phyloP scores from a whole-genome alignment of 805 yeast genomes.

The Tetrapisispora phaffii region DNA sequence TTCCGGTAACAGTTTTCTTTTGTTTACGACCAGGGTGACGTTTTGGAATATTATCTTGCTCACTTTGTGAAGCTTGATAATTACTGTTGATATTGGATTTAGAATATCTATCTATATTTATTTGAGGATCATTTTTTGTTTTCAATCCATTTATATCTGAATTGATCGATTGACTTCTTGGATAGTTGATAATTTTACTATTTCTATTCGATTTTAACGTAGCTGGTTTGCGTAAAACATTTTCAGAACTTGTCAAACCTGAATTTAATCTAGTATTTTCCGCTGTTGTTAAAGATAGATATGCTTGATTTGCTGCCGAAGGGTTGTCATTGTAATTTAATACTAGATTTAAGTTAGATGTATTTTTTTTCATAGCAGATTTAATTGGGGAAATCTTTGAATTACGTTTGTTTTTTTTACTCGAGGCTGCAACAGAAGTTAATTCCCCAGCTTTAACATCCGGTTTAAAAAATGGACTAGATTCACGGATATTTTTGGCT shows the following conservation, averaged over 20 bases:
- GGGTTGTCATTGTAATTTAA: not conserved
- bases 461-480: not conserved
- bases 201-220: slow-evolving; percentile 9
- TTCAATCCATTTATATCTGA: not conserved
- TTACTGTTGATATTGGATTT: not conserved
- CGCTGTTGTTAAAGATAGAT: slow-evolving; percentile 61
- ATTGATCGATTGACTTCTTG: not conserved
- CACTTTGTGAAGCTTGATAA: not conserved
- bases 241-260: not conserved
- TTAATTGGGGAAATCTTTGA: slow-evolving; percentile 34
- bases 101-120: not conserved
- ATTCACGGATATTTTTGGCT: not conserved
- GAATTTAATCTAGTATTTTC: slow-evolving; percentile 72
- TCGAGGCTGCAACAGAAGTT: not conserved
- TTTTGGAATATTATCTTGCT: not conserved
- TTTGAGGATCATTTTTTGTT: not conserved
- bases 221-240: slow-evolving; percentile 4
- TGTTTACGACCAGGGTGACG: not conserved
- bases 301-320: slow-evolving; percentile 45
- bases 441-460: not conserved
- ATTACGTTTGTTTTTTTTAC: not conserved
- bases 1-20: not conserved
- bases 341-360: slow-evolving; percentile 5
- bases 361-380: slow-evolving; percentile 33
- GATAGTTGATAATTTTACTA: slow-evolving; percentile 16